Evolutionary conservation across 208 protist species (phyloP), one percentile per base, ranked within the genome.

Genomic region (Acanthamoeba lenticulata): DNA sequence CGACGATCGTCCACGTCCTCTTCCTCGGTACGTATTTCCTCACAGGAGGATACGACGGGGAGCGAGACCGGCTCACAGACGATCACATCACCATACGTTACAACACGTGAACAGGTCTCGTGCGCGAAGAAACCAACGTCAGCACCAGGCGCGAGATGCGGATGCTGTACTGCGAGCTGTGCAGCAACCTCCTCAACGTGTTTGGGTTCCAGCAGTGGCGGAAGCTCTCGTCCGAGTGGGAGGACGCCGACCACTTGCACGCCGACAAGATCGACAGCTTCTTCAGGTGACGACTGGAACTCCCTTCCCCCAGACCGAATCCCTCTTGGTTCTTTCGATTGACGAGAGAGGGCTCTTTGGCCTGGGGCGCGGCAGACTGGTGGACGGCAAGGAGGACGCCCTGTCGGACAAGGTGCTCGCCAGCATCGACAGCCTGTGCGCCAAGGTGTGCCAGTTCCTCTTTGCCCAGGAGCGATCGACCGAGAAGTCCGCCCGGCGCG

Each of bases 1-100:
- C 85, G 21, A 72, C 45, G 57, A 91, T 91, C 3, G 29, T 47
- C 24, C 85, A 91, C 27, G 38, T 42, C 19, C 21, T 91, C 17
- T 91, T 91, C 52, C 42, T 91, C 32, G 85, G 85, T 91, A 91
- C 83, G 34, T 90, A n/a, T n/a, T n/a, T n/a, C n/a, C n/a, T n/a
- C n/a, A n/a, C n/a, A n/a, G n/a, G n/a, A n/a, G n/a, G n/a, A n/a
- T n/a, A n/a, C n/a, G n/a, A n/a, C n/a, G n/a, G n/a, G n/a, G n/a
- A n/a, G n/a, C n/a, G n/a, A n/a, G n/a, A n/a, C n/a, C n/a, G n/a
- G n/a, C n/a, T n/a, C n/a, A n/a, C n/a, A n/a, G n/a, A n/a, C n/a
- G n/a, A n/a, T n/a, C n/a, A n/a, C n/a, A n/a, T n/a, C n/a, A n/a
- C n/a, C n/a, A n/a, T n/a, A n/a, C n/a, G n/a, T n/a, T n/a, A n/a